Conservation (phyloP, 2,329 filamentous ascomycete species). For the Lasiodiplodia gonubiensis region DNA sequence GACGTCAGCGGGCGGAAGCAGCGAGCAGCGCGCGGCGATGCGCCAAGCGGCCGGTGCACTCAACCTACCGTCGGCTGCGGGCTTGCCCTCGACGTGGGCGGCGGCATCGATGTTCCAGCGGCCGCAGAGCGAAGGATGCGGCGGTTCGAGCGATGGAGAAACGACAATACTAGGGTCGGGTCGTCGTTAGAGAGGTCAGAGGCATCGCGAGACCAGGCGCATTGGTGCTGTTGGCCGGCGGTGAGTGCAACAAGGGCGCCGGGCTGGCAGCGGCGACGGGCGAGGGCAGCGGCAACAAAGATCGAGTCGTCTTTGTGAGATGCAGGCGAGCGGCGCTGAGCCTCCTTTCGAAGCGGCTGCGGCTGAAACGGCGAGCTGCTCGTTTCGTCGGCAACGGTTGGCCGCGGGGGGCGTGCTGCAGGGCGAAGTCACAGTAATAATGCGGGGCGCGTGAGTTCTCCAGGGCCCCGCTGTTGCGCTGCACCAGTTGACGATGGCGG, state of each 20-base stretch:
- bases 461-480: constrained; percentile 12
- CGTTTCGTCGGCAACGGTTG: constrained; percentile 15
- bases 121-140: not conserved
- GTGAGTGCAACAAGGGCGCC: constrained; percentile 22
- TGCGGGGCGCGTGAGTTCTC: constrained; percentile 16
- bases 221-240: constrained; percentile 18
- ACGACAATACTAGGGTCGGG: constrained; percentile 11
- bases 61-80: constrained; percentile 33
- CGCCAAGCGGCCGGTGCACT: constrained; percentile 23
- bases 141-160: constrained; percentile 23
- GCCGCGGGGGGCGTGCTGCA: constrained; percentile 24
- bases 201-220: constrained; percentile 28
- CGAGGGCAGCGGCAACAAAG: constrained; percentile 18
- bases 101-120: constrained; percentile 39
- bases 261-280: constrained; percentile 8
- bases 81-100: constrained; percentile 41
- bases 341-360: constrained; percentile 23
- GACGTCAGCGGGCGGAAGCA: constrained; percentile 18
- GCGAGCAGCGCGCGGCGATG: constrained; percentile 18
- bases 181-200: constrained; percentile 24
- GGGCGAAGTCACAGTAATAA: constrained; percentile 17
- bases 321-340: constrained; percentile 1
- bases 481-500: not conserved
- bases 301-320: constrained; percentile 13
- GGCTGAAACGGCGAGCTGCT: constrained; percentile 28